Percentiles rank a stretch among this genome's conserved stretches.
phyloP scores from a whole-genome alignment of 768 basidiomycete species.

The Boletus reticuloceps region DNA sequence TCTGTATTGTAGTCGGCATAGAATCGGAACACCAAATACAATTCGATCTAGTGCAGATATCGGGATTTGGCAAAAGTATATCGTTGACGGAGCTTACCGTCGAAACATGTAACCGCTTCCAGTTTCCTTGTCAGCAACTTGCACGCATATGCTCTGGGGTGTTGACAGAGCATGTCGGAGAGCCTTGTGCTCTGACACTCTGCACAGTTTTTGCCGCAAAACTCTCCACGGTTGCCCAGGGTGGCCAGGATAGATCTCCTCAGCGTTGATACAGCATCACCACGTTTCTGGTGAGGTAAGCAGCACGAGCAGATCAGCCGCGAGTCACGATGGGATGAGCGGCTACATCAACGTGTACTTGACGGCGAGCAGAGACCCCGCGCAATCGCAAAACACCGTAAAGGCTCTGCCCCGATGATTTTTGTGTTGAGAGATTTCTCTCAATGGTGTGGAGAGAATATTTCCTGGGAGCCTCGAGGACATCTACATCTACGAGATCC shows the following conservation, averaged over 20 bases:
- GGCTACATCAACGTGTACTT: constrained; percentile 26
- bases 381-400: constrained; percentile 32
- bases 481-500: constrained; percentile 1
- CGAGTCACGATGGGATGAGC: constrained; percentile 20
- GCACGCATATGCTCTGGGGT: too few species aligned
- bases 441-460: constrained; percentile 4
- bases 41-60: too few species aligned
- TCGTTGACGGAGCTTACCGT: too few species aligned
- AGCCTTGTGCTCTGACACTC: too few species aligned
- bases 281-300: constrained; percentile 18
- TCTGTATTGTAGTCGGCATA: too few species aligned
- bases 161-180: too few species aligned
- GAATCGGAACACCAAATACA: too few species aligned
- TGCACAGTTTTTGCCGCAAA: too few species aligned
- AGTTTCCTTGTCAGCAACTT: too few species aligned
- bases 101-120: too few species aligned
- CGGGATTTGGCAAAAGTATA: too few species aligned
- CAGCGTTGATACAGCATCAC: constrained; percentile 6
- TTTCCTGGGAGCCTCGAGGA: constrained; percentile 17
- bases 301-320: constrained; percentile 24
- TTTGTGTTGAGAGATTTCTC: constrained; percentile 15
- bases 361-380: constrained; percentile 31
- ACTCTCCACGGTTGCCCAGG: too few species aligned
- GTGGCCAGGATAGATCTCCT: constrained; percentile 5
- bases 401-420: constrained; percentile 17